Percentiles rank a stretch among this genome's conserved stretches.
These are phyloP conservation scores for Fusarium drepaniforme DNA, from an alignment of 2,329 filamentous ascomycete species.

Conservation along the genomic window DNA sequence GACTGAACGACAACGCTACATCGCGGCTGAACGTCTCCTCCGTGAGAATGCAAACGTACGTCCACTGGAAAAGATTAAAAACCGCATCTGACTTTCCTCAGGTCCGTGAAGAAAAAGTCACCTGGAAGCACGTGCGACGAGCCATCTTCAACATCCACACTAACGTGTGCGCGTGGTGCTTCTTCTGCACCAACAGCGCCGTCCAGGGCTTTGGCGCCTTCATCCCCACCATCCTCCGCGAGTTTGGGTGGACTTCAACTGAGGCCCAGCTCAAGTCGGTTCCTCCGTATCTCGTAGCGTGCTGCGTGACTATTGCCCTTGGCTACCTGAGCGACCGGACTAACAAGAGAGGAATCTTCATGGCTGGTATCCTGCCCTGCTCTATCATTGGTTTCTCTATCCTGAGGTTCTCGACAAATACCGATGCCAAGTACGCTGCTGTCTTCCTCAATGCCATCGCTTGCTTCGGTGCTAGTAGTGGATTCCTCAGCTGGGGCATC, in stretches of 20 bases:
- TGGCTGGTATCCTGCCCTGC: background rate
- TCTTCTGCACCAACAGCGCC: background rate
- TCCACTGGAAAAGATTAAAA: background rate
- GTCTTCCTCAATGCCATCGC: background rate
- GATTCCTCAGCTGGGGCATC: background rate
- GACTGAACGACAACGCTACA: background rate
- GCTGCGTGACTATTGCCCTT: background rate
- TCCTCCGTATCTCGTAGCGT: background rate
- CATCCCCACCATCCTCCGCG: background rate
- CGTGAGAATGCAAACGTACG: background rate
- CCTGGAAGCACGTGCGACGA: background rate
- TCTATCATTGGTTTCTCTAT: background rate
- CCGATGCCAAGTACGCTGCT: background rate
- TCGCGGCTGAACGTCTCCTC: background rate
- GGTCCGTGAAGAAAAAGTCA: background rate
- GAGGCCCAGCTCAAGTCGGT: background rate
- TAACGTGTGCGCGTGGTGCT: background rate
- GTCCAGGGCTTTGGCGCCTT: background rate
- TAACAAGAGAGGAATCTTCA: background rate
- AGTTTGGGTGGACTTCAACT: background rate
- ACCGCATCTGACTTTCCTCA: background rate
- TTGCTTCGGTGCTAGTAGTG: background rate
- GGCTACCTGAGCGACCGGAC: background rate
- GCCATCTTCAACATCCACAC: background rate
- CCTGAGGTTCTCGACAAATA: background rate